A percentile compares a stretch with the other conserved stretches of the same genome.
Evolutionary conservation across 2,329 filamentous ascomycete species (phyloP).

Genomic region (Diaporthe sp.): DNA sequence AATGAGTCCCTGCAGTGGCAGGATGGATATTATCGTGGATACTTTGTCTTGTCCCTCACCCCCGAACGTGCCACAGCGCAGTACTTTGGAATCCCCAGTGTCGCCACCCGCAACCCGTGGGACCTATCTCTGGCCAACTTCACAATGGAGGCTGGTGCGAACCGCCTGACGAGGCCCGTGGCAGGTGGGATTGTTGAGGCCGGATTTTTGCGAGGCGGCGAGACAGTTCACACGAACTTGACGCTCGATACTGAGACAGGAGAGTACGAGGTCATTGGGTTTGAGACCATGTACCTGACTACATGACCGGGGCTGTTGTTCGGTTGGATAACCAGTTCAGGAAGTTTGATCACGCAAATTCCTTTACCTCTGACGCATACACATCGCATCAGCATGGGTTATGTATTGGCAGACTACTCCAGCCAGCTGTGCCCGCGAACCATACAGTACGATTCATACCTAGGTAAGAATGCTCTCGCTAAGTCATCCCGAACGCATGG

Average conservation of each 20-base stretch:
- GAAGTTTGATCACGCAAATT: neutral
- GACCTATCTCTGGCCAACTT: constrained; percentile 78
- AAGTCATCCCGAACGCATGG: neutral
- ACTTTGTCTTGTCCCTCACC: constrained; percentile 73
- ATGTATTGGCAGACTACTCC: neutral
- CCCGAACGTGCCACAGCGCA: constrained; percentile 68
- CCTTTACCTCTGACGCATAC: neutral
- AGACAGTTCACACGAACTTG: constrained; percentile 4
- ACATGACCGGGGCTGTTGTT: neutral
- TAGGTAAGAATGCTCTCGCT: neutral
- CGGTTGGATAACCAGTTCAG: neutral
- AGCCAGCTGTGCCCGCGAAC: neutral
- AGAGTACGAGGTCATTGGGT: constrained; percentile 11
- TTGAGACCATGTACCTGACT: constrained; percentile 10
- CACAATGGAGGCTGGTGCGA: constrained; percentile 71
- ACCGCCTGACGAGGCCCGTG: constrained; percentile 60
- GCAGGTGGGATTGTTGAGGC: constrained; percentile 58
- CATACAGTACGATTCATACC: neutral
- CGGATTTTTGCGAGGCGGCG: constrained; percentile 62
- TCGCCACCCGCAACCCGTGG: constrained; percentile 67
- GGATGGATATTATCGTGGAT: constrained; percentile 79
- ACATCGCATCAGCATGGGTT: neutral
- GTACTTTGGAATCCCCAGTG: constrained; percentile 72
- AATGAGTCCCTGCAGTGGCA: constrained; percentile 79
- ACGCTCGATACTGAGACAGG: constrained; percentile 21